Evolutionary conservation across 805 yeast genomes (phyloP).

Genomic region (Limtongozyma cylindracea): DNA sequence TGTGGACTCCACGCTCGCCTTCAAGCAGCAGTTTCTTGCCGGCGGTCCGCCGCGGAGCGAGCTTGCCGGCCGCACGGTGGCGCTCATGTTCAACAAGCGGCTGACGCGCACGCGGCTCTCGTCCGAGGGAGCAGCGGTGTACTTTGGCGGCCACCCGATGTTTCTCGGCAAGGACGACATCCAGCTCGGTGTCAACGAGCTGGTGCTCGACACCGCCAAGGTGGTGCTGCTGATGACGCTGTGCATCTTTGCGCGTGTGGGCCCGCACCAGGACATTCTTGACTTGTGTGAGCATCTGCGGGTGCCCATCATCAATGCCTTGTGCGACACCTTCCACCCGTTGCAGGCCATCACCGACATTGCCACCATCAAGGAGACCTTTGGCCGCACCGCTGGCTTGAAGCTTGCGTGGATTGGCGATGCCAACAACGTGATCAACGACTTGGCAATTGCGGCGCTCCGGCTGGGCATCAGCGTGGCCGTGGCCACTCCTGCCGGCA

Average conservation of each 20-base stretch:
- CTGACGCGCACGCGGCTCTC: conserved; percentile 91
- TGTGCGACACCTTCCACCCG: conserved; percentile 87
- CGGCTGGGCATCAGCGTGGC: conserved; percentile 66
- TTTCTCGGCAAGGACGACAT: conserved; percentile 91
- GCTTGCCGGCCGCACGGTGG: conserved; percentile 57
- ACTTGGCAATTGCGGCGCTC: conserved; percentile 68
- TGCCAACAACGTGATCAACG: conserved; percentile 87
- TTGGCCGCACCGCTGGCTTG: conserved; percentile 29
- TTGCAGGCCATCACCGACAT: conserved; percentile 87
- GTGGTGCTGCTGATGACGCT: conserved; percentile 91
- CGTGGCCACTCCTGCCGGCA: conserved; percentile 63
- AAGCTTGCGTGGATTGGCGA: conserved; percentile 94
- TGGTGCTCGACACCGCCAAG: conserved; percentile 66
- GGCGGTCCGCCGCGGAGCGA: too few species aligned
- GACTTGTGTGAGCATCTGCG: conserved; percentile 53
- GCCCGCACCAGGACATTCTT: conserved; percentile 58
- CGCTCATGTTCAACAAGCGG: conserved; percentile 71
- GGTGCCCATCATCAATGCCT: conserved; percentile 83
- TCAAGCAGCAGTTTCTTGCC: conserved; percentile 7
- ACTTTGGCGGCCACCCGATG: conserved; percentile 91
- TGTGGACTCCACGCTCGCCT: conserved; percentile 23
- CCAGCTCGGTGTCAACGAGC: conserved; percentile 88
- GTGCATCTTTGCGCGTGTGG: conserved; percentile 92
- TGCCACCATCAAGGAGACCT: conserved; percentile 62
- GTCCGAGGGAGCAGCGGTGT: conserved; percentile 80